Base-by-base conservation (phyloP, 2,329 filamentous ascomycete genomes). In the Dendrostoma leiphaemia region DNA sequence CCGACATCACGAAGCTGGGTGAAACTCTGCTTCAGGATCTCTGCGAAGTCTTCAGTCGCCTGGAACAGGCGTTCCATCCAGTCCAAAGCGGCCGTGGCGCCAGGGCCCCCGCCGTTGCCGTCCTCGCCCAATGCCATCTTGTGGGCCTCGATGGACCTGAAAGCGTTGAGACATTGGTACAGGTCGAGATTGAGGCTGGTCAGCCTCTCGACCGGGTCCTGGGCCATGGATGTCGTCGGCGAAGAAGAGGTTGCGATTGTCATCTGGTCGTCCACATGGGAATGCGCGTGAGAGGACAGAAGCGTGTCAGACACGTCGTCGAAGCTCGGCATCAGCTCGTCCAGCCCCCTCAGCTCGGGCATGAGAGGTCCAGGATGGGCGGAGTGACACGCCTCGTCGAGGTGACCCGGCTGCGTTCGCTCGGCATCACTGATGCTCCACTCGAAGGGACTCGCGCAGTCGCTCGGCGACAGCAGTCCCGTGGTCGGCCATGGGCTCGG, bases 61-160 rank as follows among this genome's bases (percentile, higher is more conserved):
- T 46, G 44, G n/a, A 46, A 46, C 28, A 46, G 44, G 9, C 44
- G 44, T 19, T 46, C 44, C 19, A 46, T 29, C 44, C 44, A 46
- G 17, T 46, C 44, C 4, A 46, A 17, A 13, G 44, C 44, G 6
- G 29, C 19, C 13, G 44, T 19, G 9, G 29, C 44, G 15, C 24
- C 44, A 13, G 34, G 29, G 29, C 26, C n/a, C n/a, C n/a, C 13
- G 29, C 23, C 44, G 12, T 6, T 13, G 4, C 23, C 44, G 19
- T n/a, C 28, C 29, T 24, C 24, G 41, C 29, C 17, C 29, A n/a
- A n/a, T n/a, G n/a, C n/a, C n/a, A n/a, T n/a, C n/a, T n/a, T n/a
- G n/a, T 46, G 44, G 17, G 32, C 17, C 44, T 46, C 44, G 12
- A 46, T 31, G 44, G 44, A 24, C 6, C 44, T 21, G 17, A 46